Base-by-base conservation (phyloP, 2,329 filamentous ascomycete species). In the Aotearoamyces nothofagi region DNA sequence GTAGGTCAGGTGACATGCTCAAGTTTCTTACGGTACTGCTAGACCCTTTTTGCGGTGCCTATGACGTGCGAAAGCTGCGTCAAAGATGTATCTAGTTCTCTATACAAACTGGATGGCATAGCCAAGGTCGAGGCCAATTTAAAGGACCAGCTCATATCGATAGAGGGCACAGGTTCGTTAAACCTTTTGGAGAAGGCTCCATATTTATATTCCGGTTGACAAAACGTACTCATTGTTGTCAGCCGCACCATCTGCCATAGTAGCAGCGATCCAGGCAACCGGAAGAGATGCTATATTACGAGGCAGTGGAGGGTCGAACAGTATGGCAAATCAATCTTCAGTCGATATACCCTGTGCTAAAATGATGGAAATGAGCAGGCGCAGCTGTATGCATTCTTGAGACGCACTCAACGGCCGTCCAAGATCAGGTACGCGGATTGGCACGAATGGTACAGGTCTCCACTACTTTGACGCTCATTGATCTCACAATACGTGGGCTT, bases 321-420 rank as follows among this genome's bases (percentile, higher is more conserved):
- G 82, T 86, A 63, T 46, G 74, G 67, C 33, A 27, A 24, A 23
- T 27, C 27, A 25, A 5, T 17, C 24, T 23, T 15, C 12, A 24
- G 30, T 23, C 29, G 16, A 31, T 26, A 25, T 29, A 15, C 11
- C 12, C n/a, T 31, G n/a, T 50, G 27, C 51, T 47, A 16, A 30
- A 15, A n/a, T n/a, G n/a, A n/a, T n/a, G n/a, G n/a, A n/a, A n/a
- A n/a, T n/a, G 26, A 25, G 31, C 38, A 68, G 78, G 71, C 49
- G 81, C 84, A 16, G 83, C 87, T 24, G 90, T 98, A 24, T 93
- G 86, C 56, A 96, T 98, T 47, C 71, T 98, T 35, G 90, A 98
- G 61, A 92, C 83, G 32, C 74, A 82, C 46, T 66, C 73, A 25
- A 57, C 54, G 20, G 53, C 55, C 33, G 66, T 74, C 32, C 52